Base-by-base conservation (phyloP, 108 stramenopile species). In the Skeletonema menzelii region DNA sequence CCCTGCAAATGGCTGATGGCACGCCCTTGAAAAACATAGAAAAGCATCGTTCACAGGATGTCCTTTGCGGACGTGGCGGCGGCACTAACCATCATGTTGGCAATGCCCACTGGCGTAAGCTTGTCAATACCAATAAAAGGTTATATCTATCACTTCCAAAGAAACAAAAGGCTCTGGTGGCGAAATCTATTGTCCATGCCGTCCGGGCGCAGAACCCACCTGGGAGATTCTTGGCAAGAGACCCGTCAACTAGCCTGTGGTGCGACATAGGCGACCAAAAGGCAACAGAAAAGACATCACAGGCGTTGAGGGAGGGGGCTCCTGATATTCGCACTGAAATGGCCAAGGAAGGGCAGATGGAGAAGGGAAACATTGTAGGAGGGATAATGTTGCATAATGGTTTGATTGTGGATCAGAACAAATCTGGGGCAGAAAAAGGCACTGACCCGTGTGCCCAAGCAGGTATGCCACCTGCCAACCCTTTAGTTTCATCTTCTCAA, bases 231-330 rank as follows among this genome's bases (percentile, higher is more conserved):
- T 35, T 86, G 26, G 55, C 77, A 47, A 89, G 88, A 56, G 84
- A 86, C 32, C 20, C 72, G 13, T 73, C 85, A 55, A 73, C 82
- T 8, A 70, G 75, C 28, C 32, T 63, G 7, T 88, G 85, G 87
- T 77, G 56, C 42, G 88, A 92, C 67, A 83, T 92, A 10, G 91
- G 91, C 20, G 88, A 92, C 67, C 75, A 79, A 42, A 66, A 73
- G 30, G 91, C 91, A 5, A 73, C 70, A 22, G 85, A 87, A 65
- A 92, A 92, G 74, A 89, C 88, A 15, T 76, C 76, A 0, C 91
- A 91, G 70, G 91, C 91, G 2, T 63, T 92, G 62, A 73, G 91
- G 31, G 91, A 92, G 62, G 88, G 88, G 27, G 88, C 88, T 10
- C 88, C 88, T 20, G 84, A 87, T 19, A 85, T 91, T 46, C 82